Conservation (phyloP, 1,284 basidiomycete genomes). For the Ganoderma sinense region DNA sequence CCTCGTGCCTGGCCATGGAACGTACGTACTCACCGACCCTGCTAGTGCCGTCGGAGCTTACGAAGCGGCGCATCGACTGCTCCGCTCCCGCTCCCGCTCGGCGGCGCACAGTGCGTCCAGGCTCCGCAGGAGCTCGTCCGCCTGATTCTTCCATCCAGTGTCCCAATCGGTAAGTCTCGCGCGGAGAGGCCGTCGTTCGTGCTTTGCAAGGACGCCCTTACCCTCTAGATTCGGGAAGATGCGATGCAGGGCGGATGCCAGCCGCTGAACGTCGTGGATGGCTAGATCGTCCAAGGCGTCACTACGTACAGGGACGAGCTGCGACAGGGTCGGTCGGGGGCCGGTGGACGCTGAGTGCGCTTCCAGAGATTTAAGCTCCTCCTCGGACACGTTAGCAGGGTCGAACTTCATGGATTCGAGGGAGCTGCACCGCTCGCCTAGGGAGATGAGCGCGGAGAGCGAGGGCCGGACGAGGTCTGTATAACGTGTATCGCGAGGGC, state of each 20-base stretch:
- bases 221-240: not conserved
- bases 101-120: not conserved
- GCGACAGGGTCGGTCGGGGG: not conserved
- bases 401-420: slow-evolving; percentile 1
- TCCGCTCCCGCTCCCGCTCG: not conserved
- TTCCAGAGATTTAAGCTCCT: not conserved
- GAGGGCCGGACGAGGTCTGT: not conserved
- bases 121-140: not conserved
- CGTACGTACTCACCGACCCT: not conserved
- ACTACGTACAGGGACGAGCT: not conserved
- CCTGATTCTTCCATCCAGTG: not conserved
- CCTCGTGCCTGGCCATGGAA: not conserved
- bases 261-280: not conserved
- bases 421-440: not conserved
- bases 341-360: not conserved
- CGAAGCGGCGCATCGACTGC: not conserved
- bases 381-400: not conserved
- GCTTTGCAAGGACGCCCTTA: not conserved
- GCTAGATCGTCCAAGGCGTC: not conserved
- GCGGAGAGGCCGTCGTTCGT: not conserved
- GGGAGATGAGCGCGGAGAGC: not conserved
- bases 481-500: not conserved
- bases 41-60: not conserved
- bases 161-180: not conserved
- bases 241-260: not conserved